A percentile compares a stretch with the other conserved stretches of the same genome.
Conservation (phyloP, 139 green algal species). For the Volvox africanus region DNA sequence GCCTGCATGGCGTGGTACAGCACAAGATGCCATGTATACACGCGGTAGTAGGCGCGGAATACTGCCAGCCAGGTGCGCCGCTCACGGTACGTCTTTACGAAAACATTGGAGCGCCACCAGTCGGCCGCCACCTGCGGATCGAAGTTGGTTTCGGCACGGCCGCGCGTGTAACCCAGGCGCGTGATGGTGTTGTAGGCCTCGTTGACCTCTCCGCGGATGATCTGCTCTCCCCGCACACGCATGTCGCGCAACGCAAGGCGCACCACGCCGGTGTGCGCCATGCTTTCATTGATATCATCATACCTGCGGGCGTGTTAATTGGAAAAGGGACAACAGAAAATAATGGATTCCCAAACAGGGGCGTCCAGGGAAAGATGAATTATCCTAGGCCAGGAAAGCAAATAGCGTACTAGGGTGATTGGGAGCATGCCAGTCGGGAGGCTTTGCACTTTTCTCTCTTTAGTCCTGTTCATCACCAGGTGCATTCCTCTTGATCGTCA, state of each 20-base stretch:
- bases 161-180: slow-evolving; percentile 54
- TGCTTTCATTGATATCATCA: slow-evolving; percentile 48
- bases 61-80: slow-evolving; percentile 59
- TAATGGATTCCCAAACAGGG: no score
- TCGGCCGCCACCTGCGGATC: slow-evolving; percentile 59
- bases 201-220: slow-evolving; percentile 53
- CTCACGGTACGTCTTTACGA: slow-evolving; percentile 73
- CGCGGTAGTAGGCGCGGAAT: slow-evolving; percentile 68
- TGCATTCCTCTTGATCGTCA: no score
- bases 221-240: slow-evolving; percentile 46
- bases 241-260: slow-evolving; percentile 38
- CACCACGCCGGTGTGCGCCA: slow-evolving; percentile 49
- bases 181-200: slow-evolving; percentile 58
- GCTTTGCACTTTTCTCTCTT: no score
- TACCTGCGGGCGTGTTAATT: background rate
- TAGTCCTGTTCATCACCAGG: no score
- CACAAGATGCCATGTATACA: slow-evolving; percentile 59
- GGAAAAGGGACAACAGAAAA: no score
- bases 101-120: slow-evolving; percentile 64
- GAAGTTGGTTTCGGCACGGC: slow-evolving; percentile 36
- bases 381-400: no score
- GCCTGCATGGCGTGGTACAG: slow-evolving; percentile 63
- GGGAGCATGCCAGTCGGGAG: no score
- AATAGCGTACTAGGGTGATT: no score
- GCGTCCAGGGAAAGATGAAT: no score